These are phyloP conservation scores for Leccinum rimulosum DNA, from an alignment of 768 basidiomycete species.

Conservation along the genomic window DNA sequence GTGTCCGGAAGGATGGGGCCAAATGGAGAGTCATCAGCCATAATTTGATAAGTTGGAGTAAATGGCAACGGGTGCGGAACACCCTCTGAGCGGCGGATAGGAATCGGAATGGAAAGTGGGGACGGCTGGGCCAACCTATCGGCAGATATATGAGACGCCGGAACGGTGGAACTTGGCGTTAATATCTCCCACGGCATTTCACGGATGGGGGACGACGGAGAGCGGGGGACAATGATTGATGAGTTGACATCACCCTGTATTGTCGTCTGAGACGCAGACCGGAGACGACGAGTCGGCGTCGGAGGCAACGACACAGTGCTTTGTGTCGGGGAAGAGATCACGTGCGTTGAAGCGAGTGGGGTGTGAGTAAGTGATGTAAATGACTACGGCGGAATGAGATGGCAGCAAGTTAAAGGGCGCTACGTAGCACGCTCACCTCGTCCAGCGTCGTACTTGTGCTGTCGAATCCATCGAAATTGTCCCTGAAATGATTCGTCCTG, in stretches of 20 bases:
- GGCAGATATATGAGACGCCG: not conserved
- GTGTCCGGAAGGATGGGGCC: slow-evolving; percentile 31
- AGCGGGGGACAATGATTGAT: not conserved
- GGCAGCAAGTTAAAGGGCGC: not conserved
- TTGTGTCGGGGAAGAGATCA: slow-evolving; percentile 32
- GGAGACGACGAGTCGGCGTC: slow-evolving; percentile 14
- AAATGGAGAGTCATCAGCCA: slow-evolving; percentile 28
- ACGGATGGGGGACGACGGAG: not conserved
- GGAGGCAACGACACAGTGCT: slow-evolving; percentile 15
- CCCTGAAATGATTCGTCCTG: slow-evolving; percentile 1
- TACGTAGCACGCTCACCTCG: slow-evolving; percentile 40
- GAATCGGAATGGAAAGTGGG: slow-evolving; percentile 13
- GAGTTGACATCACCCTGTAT: slow-evolving; percentile 2
- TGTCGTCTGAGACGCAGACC: slow-evolving; percentile 18
- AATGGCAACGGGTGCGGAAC: slow-evolving; percentile 10
- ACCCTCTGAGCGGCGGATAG: not conserved
- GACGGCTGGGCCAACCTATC: not conserved
- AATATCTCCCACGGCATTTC: slow-evolving; percentile 2
- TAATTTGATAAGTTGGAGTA: slow-evolving; percentile 16
- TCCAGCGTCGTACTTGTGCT: slow-evolving; percentile 37
- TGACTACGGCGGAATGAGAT: slow-evolving; percentile 34
- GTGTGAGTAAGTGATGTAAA: slow-evolving; percentile 44
- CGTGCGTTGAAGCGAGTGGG: slow-evolving; percentile 48
- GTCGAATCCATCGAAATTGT: slow-evolving; percentile 19
- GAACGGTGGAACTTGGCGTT: not conserved